Evolutionary conservation across 345 rosid genomes (phyloP).

Genomic region (Ceriops tagal): DNA sequence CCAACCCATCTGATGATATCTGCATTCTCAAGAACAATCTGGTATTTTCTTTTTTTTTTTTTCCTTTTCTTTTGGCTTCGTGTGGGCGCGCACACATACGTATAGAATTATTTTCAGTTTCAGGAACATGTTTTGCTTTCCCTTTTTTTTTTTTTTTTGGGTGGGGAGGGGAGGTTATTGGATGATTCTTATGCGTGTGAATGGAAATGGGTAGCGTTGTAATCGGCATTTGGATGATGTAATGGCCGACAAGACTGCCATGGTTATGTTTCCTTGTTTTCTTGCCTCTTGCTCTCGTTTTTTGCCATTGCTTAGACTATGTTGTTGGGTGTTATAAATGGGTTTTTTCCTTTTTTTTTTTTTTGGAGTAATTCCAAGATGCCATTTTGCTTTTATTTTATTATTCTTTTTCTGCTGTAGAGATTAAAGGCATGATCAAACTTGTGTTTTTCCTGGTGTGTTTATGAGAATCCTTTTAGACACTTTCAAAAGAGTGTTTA

Average conservation of each 20-base stretch:
- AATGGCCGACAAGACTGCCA: neutral
- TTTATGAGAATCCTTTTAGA: neutral
- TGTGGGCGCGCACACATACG: no score
- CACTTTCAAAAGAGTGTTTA: neutral
- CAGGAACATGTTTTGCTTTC: neutral
- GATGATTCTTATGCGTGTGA: neutral
- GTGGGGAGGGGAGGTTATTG: neutral
- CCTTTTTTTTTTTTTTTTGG: neutral
- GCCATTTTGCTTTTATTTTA: neutral
- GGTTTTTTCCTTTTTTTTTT: no score
- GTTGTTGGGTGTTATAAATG: neutral
- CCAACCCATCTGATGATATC: constrained; percentile 22
- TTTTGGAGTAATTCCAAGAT: neutral
- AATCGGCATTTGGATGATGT: constrained; percentile 2
- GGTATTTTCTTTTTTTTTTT: constrained; percentile 17
- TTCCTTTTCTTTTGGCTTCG: neutral
- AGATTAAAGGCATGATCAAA: neutral
- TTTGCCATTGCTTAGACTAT: neutral
- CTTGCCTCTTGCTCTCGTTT: neutral
- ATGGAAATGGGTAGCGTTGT: constrained; percentile 3
- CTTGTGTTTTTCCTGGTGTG: neutral
- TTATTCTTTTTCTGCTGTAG: neutral
- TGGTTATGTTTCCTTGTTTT: neutral
- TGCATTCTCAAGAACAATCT: constrained; percentile 28
- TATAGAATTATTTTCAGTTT: neutral